Percentiles rank a stretch among this genome's conserved stretches.
Conservation (phyloP, 2,329 filamentous ascomycete species). For the Fusarium sp. region DNA sequence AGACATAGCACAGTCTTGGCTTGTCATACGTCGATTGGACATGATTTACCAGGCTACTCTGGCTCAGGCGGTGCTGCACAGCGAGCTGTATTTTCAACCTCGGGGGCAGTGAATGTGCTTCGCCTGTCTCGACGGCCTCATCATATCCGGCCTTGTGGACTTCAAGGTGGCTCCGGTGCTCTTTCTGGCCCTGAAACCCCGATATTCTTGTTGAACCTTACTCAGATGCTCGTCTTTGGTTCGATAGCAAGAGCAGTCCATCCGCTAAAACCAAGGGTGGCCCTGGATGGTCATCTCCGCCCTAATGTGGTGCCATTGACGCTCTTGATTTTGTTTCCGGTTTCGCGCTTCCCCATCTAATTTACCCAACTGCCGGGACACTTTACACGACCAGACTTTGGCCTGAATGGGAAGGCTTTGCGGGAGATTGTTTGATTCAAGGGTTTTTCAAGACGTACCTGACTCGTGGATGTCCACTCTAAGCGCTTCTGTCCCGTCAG, state of each 20-base stretch:
- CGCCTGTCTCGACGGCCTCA: conserved; percentile 16
- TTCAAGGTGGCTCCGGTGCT: conserved; percentile 8
- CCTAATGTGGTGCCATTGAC: conserved; percentile 16
- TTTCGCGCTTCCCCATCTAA: conserved; percentile 40
- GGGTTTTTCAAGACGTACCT: conserved; percentile 15
- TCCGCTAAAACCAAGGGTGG: conserved; percentile 18
- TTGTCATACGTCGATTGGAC: conserved; percentile 6
- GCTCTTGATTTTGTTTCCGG: conserved; percentile 34
- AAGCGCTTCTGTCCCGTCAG: conserved; percentile 44
- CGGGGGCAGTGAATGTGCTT: conserved; percentile 16
- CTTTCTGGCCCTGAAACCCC: conserved; percentile 8
- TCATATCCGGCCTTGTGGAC: background rate
- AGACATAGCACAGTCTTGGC: conserved; percentile 21
- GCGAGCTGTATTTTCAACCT: background rate
- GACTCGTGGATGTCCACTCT: conserved; percentile 38
- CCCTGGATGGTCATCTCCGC: conserved; percentile 9
- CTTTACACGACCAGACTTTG: conserved; percentile 19
- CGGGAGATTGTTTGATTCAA: conserved; percentile 27
- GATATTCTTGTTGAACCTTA: conserved; percentile 8
- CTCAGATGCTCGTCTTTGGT: background rate
- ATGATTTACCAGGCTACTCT: conserved; percentile 1
- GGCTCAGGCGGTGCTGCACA: conserved; percentile 9
- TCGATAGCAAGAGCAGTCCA: conserved; percentile 10
- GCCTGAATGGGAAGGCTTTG: conserved; percentile 33
- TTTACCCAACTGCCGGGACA: conserved; percentile 39